These are phyloP conservation scores for Diaporthe australafricana DNA, from an alignment of 2,329 filamentous ascomycete species.

Conservation along the genomic window DNA sequence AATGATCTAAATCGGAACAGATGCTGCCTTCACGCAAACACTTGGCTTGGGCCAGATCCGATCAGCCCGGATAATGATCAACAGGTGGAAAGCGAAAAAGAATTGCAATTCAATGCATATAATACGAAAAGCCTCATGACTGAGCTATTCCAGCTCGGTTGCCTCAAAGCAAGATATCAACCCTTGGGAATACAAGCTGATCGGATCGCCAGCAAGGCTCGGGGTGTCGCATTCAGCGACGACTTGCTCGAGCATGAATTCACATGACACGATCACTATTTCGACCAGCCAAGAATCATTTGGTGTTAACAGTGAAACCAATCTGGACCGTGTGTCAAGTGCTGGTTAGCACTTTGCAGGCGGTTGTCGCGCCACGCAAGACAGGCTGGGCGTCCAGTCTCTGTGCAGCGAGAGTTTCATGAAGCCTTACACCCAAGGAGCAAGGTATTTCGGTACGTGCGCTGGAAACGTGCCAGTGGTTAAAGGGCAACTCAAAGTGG, in stretches of 20 bases:
- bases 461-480: not conserved
- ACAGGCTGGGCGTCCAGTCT: constrained; percentile 16
- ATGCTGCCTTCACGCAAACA: too few relatives aligned
- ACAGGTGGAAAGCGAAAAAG: too few relatives aligned
- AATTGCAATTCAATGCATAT: too few relatives aligned
- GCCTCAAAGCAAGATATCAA: not conserved
- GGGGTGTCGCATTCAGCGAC: not conserved
- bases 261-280: not conserved
- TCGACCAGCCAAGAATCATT: not conserved
- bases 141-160: not conserved
- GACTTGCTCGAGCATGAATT: not conserved
- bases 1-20: too few relatives aligned
- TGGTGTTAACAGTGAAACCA: constrained; percentile 6
- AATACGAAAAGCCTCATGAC: not conserved
- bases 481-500: not conserved
- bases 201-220: not conserved
- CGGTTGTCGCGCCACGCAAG: not conserved
- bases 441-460: not conserved
- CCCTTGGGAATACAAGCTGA: too few relatives aligned
- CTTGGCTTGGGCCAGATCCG: too few relatives aligned
- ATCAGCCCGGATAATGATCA: too few relatives aligned
- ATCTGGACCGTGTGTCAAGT: not conserved
- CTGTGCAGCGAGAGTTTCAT: constrained; percentile 1
- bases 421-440: not conserved
- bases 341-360: not conserved